Evolutionary conservation across 2,329 filamentous ascomycete genomes (phyloP).

Genomic region (Monilinia fructigena): DNA sequence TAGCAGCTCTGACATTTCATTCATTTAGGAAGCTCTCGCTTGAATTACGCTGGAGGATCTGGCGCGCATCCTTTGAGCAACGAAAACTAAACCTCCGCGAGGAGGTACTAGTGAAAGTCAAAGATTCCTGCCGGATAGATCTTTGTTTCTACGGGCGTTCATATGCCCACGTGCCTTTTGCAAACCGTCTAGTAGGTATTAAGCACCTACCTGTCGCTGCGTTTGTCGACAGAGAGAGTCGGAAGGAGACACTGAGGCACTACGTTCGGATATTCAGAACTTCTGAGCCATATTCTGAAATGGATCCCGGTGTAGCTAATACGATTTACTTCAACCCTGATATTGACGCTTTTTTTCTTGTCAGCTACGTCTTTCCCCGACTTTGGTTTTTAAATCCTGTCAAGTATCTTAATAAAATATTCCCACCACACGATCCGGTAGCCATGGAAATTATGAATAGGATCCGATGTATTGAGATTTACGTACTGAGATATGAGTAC

Average conservation of each 20-base stretch:
- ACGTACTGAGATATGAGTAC: neutral
- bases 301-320: neutral
- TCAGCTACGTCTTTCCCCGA: neutral
- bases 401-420: neutral
- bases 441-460: neutral
- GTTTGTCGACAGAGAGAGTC: neutral
- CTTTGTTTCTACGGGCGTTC: too few species aligned
- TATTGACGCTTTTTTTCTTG: neutral
- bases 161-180: neutral
- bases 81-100: conserved; percentile 5
- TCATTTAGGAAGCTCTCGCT: neutral
- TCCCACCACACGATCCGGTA: neutral
- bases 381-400: neutral
- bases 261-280: neutral
- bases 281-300: neutral
- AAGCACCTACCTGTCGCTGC: neutral
- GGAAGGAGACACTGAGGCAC: neutral
- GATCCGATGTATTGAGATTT: neutral
- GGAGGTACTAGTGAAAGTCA: neutral
- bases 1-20: neutral
- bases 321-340: neutral
- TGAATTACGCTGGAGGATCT: conserved; percentile 7
- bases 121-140: neutral
- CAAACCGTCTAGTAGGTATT: neutral
- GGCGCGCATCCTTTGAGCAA: neutral